Evolutionary conservation across 1,139 yeast genomes (phyloP).

Genomic region (Hemisphaericaspora xylofermentans): DNA sequence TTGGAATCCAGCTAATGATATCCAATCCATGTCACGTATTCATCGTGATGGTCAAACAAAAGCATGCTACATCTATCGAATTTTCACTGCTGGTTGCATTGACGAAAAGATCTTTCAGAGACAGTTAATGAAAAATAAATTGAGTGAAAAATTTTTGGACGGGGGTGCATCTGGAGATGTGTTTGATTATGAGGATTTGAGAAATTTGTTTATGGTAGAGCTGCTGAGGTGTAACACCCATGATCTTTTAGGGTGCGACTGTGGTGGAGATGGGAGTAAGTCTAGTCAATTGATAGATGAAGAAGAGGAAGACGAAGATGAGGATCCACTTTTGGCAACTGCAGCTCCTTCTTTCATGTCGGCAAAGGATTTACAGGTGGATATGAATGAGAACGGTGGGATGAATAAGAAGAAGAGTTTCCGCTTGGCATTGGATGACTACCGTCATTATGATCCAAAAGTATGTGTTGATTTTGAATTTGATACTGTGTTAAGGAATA

Average conservation of each 20-base stretch:
- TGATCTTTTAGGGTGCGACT: constrained; percentile 73
- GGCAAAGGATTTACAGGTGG: constrained; percentile 31
- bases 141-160: constrained; percentile 78
- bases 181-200: constrained; percentile 64
- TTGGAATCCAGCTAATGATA: constrained; percentile 92
- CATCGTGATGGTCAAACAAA: constrained; percentile 88
- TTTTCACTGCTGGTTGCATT: constrained; percentile 84
- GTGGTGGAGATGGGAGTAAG: constrained; percentile 44
- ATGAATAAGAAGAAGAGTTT: constrained; percentile 41
- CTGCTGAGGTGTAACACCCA: constrained; percentile 73
- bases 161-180: constrained; percentile 41
- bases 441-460: constrained; percentile 58
- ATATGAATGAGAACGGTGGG: constrained; percentile 16
- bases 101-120: constrained; percentile 95
- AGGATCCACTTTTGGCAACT: constrained; percentile 1
- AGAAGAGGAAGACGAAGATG: constrained; percentile 14
- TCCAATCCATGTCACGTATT: constrained; percentile 94
- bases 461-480: constrained; percentile 8
- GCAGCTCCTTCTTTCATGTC: constrained; percentile 39
- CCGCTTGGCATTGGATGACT: constrained; percentile 58
- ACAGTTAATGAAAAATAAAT: constrained; percentile 80
- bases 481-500: constrained; percentile 12
- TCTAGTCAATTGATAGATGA: constrained; percentile 16
- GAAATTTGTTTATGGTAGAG: constrained; percentile 68
- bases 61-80: constrained; percentile 79